Percentiles rank a stretch among this genome's conserved stretches.
phyloP scores from a whole-genome alignment of 805 yeast species.

The Brettanomyces naardenensis region DNA sequence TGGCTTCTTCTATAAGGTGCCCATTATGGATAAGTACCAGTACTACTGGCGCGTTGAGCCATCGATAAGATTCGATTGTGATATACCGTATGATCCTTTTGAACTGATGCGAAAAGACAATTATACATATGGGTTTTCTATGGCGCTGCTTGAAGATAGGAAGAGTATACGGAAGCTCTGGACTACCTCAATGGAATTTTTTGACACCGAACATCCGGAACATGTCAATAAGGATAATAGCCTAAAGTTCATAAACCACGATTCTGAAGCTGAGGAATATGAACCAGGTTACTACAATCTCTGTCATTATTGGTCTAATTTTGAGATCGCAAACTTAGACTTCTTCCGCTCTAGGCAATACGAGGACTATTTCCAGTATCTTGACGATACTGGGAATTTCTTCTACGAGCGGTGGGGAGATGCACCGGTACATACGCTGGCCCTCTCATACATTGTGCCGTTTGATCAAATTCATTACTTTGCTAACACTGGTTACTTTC shows the following conservation, averaged over 20 bases:
- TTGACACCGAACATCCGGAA: slow-evolving; percentile 28
- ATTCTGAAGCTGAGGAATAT: slow-evolving; percentile 31
- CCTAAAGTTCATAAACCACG: slow-evolving; percentile 38
- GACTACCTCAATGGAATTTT: slow-evolving; percentile 36
- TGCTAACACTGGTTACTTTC: slow-evolving; percentile 51
- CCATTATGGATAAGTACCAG: slow-evolving; percentile 35
- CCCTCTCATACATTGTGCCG: slow-evolving; percentile 43
- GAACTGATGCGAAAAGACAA: slow-evolving; percentile 37
- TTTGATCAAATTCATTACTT: slow-evolving; percentile 49
- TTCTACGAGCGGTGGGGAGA: slow-evolving; percentile 78
- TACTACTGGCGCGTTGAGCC: slow-evolving; percentile 59
- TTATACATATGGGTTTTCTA: slow-evolving; percentile 42
- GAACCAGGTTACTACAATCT: slow-evolving; percentile 39
- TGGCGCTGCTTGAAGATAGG: slow-evolving; percentile 39
- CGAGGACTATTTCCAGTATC: slow-evolving; percentile 41
- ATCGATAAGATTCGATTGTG: slow-evolving; percentile 39
- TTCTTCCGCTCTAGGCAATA: slow-evolving; percentile 54
- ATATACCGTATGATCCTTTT: slow-evolving; percentile 41
- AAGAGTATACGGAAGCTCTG: slow-evolving; percentile 43
- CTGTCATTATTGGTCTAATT: slow-evolving; percentile 61
- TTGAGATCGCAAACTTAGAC: slow-evolving; percentile 53
- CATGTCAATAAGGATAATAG: slow-evolving; percentile 24
- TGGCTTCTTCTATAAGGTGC: slow-evolving; percentile 47
- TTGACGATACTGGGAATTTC: slow-evolving; percentile 59
- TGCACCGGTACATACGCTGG: slow-evolving; percentile 67